Evolutionary conservation across 164 flowering plant species (phyloP).

Genomic region (Kingdonia uniflora): DNA sequence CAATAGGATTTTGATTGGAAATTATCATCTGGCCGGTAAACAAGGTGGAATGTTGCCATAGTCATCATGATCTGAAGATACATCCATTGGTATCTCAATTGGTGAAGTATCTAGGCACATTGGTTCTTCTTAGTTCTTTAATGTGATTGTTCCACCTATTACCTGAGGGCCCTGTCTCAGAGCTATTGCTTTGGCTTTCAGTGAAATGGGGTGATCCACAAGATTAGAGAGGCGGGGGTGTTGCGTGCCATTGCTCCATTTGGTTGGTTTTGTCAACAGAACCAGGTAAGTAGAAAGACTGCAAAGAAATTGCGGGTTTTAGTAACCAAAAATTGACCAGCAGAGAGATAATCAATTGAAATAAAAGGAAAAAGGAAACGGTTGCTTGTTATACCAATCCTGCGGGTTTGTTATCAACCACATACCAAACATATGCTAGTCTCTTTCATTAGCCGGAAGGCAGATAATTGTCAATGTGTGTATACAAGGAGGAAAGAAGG

Average conservation of each 20-base stretch:
- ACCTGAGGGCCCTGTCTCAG: slow-evolving; percentile 35
- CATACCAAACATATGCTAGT: slow-evolving; percentile 1
- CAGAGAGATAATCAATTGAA: slow-evolving; percentile 8
- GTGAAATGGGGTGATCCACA: slow-evolving; percentile 89
- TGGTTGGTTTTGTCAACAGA: slow-evolving; percentile 48
- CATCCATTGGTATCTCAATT: neutral
- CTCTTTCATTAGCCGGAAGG: neutral
- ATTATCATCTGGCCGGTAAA: too few relatives aligned
- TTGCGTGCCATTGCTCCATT: slow-evolving; percentile 74
- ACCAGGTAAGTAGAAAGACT: slow-evolving; percentile 95
- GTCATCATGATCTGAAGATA: too few relatives aligned
- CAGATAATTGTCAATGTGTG: neutral
- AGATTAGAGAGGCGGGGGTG: slow-evolving; percentile 58
- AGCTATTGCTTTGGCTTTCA: slow-evolving; percentile 51
- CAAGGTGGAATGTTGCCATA: too few relatives aligned
- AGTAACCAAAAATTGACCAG: neutral
- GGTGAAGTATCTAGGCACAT: neutral
- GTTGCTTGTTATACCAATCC: neutral
- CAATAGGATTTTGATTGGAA: too few relatives aligned
- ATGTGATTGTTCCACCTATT: slow-evolving; percentile 30
- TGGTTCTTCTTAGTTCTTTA: slow-evolving; percentile 46
- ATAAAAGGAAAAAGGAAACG: slow-evolving; percentile 24
- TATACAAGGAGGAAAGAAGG: neutral
- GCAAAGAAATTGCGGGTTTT: slow-evolving; percentile 8
- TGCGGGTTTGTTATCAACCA: neutral